These are phyloP conservation scores for Paspalum notatum DNA, from an alignment of 176 grass and related monocot species.

Conservation along the genomic window DNA sequence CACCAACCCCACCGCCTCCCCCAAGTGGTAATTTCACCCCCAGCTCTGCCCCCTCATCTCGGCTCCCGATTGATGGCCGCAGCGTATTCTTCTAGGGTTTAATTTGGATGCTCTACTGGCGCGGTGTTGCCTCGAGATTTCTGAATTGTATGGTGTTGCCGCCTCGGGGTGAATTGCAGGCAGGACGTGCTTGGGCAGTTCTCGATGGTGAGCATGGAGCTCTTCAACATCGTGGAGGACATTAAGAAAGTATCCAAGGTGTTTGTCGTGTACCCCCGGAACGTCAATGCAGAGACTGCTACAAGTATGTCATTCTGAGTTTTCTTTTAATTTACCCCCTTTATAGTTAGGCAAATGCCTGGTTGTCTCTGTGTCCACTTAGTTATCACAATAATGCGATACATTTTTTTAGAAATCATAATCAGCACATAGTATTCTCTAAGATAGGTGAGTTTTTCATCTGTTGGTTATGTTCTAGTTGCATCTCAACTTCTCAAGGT, in stretches of 20 bases:
- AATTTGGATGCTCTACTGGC: neutral
- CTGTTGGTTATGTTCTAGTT: neutral
- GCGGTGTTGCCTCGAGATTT: neutral
- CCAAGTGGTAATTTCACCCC: constrained; percentile 61
- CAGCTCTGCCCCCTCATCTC: neutral
- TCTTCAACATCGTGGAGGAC: constrained; percentile 97
- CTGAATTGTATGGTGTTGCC: neutral
- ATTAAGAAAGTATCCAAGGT: constrained; percentile 97
- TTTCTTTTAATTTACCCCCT: neutral
- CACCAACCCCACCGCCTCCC: constrained; percentile 54
- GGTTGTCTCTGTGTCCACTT: neutral
- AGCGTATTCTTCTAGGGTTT: constrained; percentile 45
- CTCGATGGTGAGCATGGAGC: constrained; percentile 97
- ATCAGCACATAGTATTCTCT: neutral
- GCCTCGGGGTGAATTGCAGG: constrained; percentile 38
- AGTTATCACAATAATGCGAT: neutral
- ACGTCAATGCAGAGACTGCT: constrained; percentile 93
- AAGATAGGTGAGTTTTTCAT: neutral
- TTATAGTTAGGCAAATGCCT: neutral
- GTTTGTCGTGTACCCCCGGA: constrained; percentile 81
- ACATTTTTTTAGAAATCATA: neutral
- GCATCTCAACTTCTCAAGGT: no score
- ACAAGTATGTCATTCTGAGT: constrained; percentile 47
- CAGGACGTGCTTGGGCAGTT: constrained; percentile 93
- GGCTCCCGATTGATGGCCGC: neutral